Evolutionary conservation across 345 rosid species (phyloP).

Genomic region (Citrus reticulata): DNA sequence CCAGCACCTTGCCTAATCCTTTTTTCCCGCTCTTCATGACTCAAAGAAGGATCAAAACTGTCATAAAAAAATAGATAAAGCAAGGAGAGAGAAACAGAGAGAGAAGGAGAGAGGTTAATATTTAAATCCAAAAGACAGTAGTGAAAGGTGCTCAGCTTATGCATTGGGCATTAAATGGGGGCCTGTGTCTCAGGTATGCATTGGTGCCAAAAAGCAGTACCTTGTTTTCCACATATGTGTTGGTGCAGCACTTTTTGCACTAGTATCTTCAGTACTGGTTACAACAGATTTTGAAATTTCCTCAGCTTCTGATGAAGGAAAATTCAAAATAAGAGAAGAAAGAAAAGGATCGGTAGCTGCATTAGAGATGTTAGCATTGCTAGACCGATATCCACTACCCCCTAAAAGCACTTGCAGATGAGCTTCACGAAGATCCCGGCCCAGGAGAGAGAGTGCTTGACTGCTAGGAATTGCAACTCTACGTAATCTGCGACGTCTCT

Average conservation of each 20-base stretch:
- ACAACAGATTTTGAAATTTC: conserved; percentile 45
- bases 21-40: conserved; percentile 50
- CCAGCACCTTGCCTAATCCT: conserved; percentile 50
- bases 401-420: conserved; percentile 63
- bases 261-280: conserved; percentile 25
- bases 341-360: conserved; percentile 52
- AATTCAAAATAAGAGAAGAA: conserved; percentile 53
- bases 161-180: not conserved
- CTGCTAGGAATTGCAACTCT: conserved; percentile 58
- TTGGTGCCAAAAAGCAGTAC: conserved; percentile 18
- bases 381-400: conserved; percentile 50
- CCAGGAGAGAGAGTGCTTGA: conserved; percentile 51
- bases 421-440: conserved; percentile 63
- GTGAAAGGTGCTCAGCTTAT: not conserved
- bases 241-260: conserved; percentile 29
- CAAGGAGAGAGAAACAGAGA: not conserved
- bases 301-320: conserved; percentile 49
- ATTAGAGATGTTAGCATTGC: conserved; percentile 35
- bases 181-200: not conserved
- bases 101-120: not conserved
- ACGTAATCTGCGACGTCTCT: conserved; percentile 54
- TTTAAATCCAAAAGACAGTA: not conserved
- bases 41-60: conserved; percentile 63
- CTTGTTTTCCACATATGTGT: conserved; percentile 52
- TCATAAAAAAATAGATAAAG: not conserved